Percentiles rank a stretch among this genome's conserved stretches.
Conservation (phyloP, 164 flowering plant species). For the Vitis rupestris region DNA sequence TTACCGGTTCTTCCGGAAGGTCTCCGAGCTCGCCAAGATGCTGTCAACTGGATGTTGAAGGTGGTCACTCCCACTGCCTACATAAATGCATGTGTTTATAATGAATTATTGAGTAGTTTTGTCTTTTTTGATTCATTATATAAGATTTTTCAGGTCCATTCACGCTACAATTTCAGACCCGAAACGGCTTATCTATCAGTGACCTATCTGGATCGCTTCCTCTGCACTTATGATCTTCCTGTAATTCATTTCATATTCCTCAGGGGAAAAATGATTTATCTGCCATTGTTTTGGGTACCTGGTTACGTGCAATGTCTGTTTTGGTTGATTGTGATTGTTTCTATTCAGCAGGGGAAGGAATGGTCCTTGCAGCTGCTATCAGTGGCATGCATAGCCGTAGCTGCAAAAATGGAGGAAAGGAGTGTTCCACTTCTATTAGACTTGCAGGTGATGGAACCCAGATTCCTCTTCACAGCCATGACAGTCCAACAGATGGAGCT, state of each 20-base stretch:
- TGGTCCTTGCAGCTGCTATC: constrained; percentile 14
- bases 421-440: constrained; percentile 17
- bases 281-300: too few relatives aligned
- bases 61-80: neutral
- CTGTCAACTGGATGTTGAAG: constrained; percentile 19
- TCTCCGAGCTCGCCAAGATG: constrained; percentile 9
- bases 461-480: constrained; percentile 18
- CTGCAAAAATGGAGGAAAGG: constrained; percentile 30
- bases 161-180: constrained; percentile 15
- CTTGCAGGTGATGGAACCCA: constrained; percentile 14
- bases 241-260: constrained; percentile 3
- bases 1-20: neutral
- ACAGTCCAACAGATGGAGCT: constrained; percentile 1
- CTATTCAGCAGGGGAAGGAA: constrained; percentile 5
- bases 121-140: neutral
- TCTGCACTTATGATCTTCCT: constrained; percentile 5
- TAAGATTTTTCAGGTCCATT: constrained; percentile 16
- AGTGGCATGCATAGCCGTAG: constrained; percentile 25
- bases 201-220: constrained; percentile 22
- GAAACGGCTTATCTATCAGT: constrained; percentile 19
- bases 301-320: neutral
- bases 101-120: neutral
- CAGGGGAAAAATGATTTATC: too few relatives aligned
- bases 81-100: neutral
- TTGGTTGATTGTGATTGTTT: neutral